Conservation (phyloP, 2,329 filamentous ascomycete species). For the Coniosporium tulheliwenetii region DNA sequence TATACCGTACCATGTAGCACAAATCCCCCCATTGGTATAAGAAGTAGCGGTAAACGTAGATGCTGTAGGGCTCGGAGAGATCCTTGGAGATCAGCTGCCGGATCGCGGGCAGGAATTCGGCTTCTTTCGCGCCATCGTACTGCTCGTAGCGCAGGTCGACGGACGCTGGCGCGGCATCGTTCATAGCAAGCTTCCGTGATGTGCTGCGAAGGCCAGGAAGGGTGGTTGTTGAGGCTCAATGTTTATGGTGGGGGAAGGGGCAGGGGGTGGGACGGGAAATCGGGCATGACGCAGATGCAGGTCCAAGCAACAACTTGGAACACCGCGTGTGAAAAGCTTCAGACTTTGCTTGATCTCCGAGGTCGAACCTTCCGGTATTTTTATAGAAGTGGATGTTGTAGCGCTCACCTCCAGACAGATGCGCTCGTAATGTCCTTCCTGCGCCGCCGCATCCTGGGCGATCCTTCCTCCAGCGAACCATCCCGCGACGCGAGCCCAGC, state of each 20-base stretch:
- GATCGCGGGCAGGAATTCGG: constrained; percentile 65
- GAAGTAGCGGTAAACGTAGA: constrained; percentile 98
- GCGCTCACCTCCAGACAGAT: background rate
- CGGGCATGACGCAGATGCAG: background rate
- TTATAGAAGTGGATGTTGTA: no score
- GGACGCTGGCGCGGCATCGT: constrained; percentile 3
- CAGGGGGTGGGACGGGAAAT: background rate
- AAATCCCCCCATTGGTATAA: constrained; percentile 94
- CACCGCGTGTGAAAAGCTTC: background rate
- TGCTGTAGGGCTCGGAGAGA: constrained; percentile 94
- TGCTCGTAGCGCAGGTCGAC: constrained; percentile 39
- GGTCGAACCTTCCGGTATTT: no score
- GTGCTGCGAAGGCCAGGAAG: background rate
- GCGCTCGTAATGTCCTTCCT: constrained; percentile 17
- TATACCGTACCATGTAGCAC: constrained; percentile 66
- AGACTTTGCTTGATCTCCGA: no score
- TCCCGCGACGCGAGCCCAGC: constrained; percentile 23
- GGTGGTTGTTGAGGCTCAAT: background rate
- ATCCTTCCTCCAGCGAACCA: constrained; percentile 9
- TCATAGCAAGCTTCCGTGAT: background rate
- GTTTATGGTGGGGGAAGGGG: no score
- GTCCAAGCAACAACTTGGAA: background rate
- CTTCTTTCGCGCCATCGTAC: constrained; percentile 44
- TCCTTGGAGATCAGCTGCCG: constrained; percentile 89
- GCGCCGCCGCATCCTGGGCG: constrained; percentile 17